Conservation (phyloP, 2,329 filamentous ascomycete species). For the Sporothrix variecibatus region DNA sequence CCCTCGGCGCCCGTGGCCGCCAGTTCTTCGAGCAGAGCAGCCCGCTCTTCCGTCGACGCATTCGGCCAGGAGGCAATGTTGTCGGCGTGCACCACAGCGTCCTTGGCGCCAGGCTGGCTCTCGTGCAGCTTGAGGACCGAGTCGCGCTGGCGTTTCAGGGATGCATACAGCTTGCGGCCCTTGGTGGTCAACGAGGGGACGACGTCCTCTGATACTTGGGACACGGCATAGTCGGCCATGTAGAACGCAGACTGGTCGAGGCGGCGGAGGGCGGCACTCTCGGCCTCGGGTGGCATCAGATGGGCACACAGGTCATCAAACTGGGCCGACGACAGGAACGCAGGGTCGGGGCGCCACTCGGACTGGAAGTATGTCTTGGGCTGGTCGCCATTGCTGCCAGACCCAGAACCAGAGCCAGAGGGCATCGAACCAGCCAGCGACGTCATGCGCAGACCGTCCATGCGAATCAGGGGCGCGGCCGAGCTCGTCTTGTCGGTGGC, state of each 20-base stretch:
- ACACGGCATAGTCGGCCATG: constrained; percentile 29
- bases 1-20: constrained; percentile 27
- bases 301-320: constrained; percentile 28
- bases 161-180: constrained; percentile 29
- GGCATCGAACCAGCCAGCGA: constrained; percentile 29
- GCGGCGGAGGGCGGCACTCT: constrained; percentile 24
- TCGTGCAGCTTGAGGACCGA: constrained; percentile 21
- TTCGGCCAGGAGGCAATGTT: constrained; percentile 29
- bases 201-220: constrained; percentile 1
- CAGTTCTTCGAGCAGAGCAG: constrained; percentile 18
- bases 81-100: constrained; percentile 3
- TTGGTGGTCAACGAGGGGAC: constrained; percentile 25
- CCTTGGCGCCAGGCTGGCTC: background rate
- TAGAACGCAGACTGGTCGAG: constrained; percentile 30
- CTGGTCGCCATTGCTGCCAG: background rate
- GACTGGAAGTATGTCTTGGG: constrained; percentile 31
- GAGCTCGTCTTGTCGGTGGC: background rate
- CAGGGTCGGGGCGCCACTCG: constrained; percentile 28
- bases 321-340: constrained; percentile 26
- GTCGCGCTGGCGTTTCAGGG: constrained; percentile 27
- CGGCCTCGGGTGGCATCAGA: constrained; percentile 24
- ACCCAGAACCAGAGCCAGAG: background rate
- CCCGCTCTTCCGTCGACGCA: constrained; percentile 21
- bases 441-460: constrained; percentile 31
- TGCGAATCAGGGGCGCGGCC: constrained; percentile 25